Evolutionary conservation across 352 stramenopile genomes (phyloP).

Genomic region (Pythium rishiriense): DNA sequence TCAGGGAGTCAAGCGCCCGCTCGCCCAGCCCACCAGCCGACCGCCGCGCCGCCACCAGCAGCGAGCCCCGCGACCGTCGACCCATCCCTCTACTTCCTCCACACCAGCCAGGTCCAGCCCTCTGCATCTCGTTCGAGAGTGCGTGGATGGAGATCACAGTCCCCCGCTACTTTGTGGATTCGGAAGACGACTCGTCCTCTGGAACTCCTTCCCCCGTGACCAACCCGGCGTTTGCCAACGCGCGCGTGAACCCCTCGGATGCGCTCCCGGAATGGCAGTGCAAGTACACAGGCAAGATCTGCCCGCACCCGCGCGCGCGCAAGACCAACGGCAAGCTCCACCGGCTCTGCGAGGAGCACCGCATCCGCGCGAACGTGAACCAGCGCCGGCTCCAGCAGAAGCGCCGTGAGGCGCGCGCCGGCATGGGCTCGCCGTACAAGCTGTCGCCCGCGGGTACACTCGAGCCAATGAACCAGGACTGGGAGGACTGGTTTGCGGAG

Average conservation of each 20-base stretch:
- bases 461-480: slow-evolving; percentile 8
- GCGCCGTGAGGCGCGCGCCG: slow-evolving; percentile 27
- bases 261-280: slow-evolving; percentile 31
- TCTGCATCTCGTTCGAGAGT: slow-evolving; percentile 9
- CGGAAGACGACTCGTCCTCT: slow-evolving; percentile 23
- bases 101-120: neutral
- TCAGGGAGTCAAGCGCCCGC: neutral
- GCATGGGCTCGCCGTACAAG: slow-evolving; percentile 11
- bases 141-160: slow-evolving; percentile 23
- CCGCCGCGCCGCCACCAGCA: neutral
- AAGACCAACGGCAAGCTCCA: slow-evolving; percentile 66
- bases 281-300: slow-evolving; percentile 51
- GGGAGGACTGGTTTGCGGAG: slow-evolving; percentile 15
- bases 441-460: neutral
- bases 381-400: slow-evolving; percentile 48
- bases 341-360: slow-evolving; percentile 60
- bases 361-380: slow-evolving; percentile 56
- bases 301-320: slow-evolving; percentile 48
- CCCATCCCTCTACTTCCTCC: neutral
- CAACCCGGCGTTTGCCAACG: no score
- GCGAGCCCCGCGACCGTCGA: neutral
- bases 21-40: neutral
- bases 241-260: slow-evolving; percentile 2
- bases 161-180: slow-evolving; percentile 20
- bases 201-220: slow-evolving; percentile 6